A percentile compares a stretch with the other conserved stretches of the same genome.
These are phyloP conservation scores for Sextonia rubra DNA, from an alignment of 164 flowering plant species.

Conservation along the genomic window DNA sequence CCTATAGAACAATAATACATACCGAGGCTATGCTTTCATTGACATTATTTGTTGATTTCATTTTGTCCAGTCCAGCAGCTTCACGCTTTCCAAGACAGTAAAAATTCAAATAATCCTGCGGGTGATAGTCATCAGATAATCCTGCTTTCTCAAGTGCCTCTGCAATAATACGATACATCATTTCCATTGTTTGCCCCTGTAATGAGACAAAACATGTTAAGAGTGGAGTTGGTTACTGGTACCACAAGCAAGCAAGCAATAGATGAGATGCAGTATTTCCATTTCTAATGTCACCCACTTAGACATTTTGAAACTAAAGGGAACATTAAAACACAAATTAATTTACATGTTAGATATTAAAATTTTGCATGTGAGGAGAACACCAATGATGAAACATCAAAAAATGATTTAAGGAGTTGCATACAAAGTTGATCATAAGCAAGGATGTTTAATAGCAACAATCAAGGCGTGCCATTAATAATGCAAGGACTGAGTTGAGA, in stretches of 20 bases:
- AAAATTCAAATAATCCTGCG: constrained; percentile 62
- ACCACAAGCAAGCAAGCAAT: background rate
- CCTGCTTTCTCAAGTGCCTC: constrained; percentile 45
- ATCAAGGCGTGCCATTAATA: background rate
- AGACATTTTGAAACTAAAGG: background rate
- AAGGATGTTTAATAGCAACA: background rate
- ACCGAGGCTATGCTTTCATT: constrained; percentile 39
- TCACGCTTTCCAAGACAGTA: constrained; percentile 68
- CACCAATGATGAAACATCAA: background rate
- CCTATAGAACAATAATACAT: constrained; percentile 4
- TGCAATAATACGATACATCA: constrained; percentile 59
- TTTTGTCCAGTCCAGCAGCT: constrained; percentile 16
- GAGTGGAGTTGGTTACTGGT: background rate
- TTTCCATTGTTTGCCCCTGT: constrained; percentile 68
- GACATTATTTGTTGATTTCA: constrained; percentile 18
- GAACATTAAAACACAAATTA: background rate
- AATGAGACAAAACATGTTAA: background rate
- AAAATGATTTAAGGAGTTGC: background rate
- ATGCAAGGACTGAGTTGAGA: background rate
- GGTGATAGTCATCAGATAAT: constrained; percentile 35
- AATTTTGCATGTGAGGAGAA: background rate
- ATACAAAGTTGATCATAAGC: background rate
- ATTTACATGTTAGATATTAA: background rate
- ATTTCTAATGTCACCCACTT: background rate
- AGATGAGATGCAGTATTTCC: background rate